These are phyloP conservation scores for Acanthamoeba castellanii DNA, from an alignment of 208 protist species.

Conservation along the genomic window DNA sequence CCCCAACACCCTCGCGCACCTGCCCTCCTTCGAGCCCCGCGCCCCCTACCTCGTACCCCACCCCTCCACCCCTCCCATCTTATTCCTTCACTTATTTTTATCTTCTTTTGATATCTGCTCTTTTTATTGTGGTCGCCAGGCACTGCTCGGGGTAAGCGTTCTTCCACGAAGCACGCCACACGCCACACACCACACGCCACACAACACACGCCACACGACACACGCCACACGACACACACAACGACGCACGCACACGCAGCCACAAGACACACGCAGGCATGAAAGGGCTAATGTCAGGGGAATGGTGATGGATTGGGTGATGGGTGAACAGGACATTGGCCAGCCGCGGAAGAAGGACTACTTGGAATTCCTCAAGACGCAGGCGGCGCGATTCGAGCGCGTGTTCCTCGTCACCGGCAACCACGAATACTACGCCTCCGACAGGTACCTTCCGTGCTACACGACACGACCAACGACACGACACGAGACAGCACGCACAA, in stretches of 20 bases:
- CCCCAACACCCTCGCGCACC: background rate
- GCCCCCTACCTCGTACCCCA: background rate
- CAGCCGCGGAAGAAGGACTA: conserved; percentile 58
- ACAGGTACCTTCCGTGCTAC: background rate
- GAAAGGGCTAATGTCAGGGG: too few species aligned
- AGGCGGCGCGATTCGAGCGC: conserved; percentile 24
- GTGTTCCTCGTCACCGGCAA: conserved; percentile 63
- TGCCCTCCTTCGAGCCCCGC: conserved; percentile 9
- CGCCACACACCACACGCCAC: too few species aligned
- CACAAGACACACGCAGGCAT: too few species aligned
- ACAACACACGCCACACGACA: too few species aligned
- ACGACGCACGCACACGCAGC: too few species aligned
- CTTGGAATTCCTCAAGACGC: background rate
- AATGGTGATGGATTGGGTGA: too few species aligned
- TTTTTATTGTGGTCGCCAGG: background rate
- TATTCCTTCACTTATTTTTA: too few species aligned
- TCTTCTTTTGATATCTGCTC: too few species aligned
- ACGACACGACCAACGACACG: background rate
- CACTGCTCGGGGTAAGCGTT: background rate
- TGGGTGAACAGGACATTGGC: background rate
- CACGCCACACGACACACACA: background rate
- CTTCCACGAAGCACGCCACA: too few species aligned
- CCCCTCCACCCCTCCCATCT: background rate
- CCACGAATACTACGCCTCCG: conserved; percentile 47
- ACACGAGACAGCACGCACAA: background rate